Base-by-base conservation (phyloP, 177 flowering plant species). In the Telopea speciosissima region DNA sequence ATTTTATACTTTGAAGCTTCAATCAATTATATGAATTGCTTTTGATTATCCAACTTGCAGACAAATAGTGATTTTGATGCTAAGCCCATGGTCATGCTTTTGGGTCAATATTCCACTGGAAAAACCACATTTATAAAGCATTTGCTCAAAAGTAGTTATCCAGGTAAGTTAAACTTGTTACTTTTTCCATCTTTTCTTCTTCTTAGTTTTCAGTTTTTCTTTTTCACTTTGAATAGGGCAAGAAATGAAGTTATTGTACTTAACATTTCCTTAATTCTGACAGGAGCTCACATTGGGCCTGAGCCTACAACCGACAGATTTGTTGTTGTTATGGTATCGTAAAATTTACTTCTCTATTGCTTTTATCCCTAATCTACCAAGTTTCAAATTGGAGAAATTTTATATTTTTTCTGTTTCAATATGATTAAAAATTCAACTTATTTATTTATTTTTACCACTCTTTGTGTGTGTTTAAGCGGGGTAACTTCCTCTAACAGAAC, bases 271-370 rank as follows among this genome's bases (percentile, higher is more conserved):
- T 70, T 52, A 58, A 26, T 67, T 26, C 59, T 8, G 19, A 70
- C 84, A 93, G 98, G 98, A 67, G 92, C 98, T 77, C 98, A 94
- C 69, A 92, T 94, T 74, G 98, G 98, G 69, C 98, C 97, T 44
- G 98, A 94, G 81, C 98, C 98, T 54, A 94, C 98, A 36, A 94
- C 98, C 3, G 97, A 94, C 77, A 85, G 97, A 83, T 94, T 94
- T 81, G 92, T 94, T 67, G 97, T 86, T 80, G 97, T 92, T 36
- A 94, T 92, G 98, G 97, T 92, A 90, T 72, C 19, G 13, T 17
- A 26, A 28, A 56, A 49, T 49, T 49, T 49, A 49, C 19, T 2
- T 49, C 63, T 14, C 54, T 42, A 59, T 26, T 58, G 44, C 14
- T 49, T 54, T 13, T 54, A 24, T 49, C 21, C 8, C 3, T 7